Base-by-base conservation (phyloP, 176 grass and related monocot genomes). In the Echinochloa phyllopogon region DNA sequence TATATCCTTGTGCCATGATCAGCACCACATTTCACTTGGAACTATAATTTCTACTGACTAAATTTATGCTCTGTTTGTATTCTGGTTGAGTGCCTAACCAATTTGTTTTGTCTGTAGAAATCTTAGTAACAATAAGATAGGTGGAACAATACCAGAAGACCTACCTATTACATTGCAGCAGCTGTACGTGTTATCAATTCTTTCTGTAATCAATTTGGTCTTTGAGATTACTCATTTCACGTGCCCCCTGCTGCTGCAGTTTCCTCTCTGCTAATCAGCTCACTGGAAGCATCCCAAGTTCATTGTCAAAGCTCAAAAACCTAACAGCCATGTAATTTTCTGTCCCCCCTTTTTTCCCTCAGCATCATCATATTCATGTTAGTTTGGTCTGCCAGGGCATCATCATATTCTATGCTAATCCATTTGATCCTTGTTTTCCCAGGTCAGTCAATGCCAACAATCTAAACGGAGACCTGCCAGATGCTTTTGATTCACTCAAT, bases 91-190 rank as follows among this genome's bases (percentile, higher is more conserved):
- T 63, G 49, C 15, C 38, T 44, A 4, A 41, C 51, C 20, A 39
- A 38, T 80, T 21, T 76, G 6, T 68, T 57, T 27, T 88, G 20
- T 76, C 57, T 86, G 70, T 80, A 99, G 97, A 91, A 69, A 94
- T 82, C 84, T 99, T 83, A 99, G 94, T 78, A 99, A 99, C 78
- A 99, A 99, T 74, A 96, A 99, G 57, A 99, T 99, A 71, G 97
- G 97, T 73, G 97, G 97, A 55, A 80, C 64, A 52, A 99, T 99
- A 89, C 94, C 97, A 33, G 94, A 96, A 80, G 91, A 99, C 69
- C 85, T 99, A 23, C 97, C 97, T 82, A 21, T 85, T 80, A 99
- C 97, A 23, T 76, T 99, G 88, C 90, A 89, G 75, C 75, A 41
- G 69, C 48, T 99, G 97, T 99, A 96, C 37, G 91, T 84, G 48